A percentile compares a stretch with the other conserved stretches of the same genome.
Evolutionary conservation across 2,329 filamentous ascomycete genomes (phyloP).

Genomic region (Sarocladiaceae sp.): DNA sequence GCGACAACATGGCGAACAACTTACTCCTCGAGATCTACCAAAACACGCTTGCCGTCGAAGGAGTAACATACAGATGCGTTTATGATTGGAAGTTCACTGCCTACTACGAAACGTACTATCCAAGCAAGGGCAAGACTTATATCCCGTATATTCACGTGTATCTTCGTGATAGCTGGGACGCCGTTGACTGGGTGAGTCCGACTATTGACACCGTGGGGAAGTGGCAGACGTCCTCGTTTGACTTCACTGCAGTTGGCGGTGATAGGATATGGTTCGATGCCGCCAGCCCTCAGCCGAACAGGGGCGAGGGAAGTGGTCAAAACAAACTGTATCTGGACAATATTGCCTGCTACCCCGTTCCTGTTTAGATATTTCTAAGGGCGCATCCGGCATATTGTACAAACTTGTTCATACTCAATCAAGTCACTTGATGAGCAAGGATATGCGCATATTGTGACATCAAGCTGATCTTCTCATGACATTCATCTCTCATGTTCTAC

Average conservation of each 20-base stretch:
- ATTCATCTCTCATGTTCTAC: constrained; percentile 1
- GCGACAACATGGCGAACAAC: background rate
- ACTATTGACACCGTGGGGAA: background rate
- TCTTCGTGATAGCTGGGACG: background rate
- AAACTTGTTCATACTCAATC: too few species aligned
- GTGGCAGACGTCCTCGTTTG: background rate
- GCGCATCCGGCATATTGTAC: too few species aligned
- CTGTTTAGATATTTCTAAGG: too few species aligned
- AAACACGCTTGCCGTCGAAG: background rate
- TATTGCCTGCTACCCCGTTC: background rate
- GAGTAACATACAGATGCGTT: background rate
- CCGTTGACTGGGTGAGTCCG: background rate
- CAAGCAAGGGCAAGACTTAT: background rate
- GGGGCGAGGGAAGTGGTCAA: background rate
- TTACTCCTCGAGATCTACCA: background rate
- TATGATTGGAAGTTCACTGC: background rate
- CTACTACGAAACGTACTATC: background rate
- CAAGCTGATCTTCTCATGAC: constrained; percentile 1
- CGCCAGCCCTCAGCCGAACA: background rate
- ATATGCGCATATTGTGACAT: background rate
- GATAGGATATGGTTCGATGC: background rate
- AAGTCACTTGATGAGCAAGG: background rate
- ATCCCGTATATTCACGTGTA: background rate
- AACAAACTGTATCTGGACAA: background rate
- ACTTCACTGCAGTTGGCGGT: background rate